A percentile compares a stretch with the other conserved stretches of the same genome.
These are phyloP conservation scores for Diaporthe helianthi DNA, from an alignment of 2,329 filamentous ascomycete species.

Conservation along the genomic window DNA sequence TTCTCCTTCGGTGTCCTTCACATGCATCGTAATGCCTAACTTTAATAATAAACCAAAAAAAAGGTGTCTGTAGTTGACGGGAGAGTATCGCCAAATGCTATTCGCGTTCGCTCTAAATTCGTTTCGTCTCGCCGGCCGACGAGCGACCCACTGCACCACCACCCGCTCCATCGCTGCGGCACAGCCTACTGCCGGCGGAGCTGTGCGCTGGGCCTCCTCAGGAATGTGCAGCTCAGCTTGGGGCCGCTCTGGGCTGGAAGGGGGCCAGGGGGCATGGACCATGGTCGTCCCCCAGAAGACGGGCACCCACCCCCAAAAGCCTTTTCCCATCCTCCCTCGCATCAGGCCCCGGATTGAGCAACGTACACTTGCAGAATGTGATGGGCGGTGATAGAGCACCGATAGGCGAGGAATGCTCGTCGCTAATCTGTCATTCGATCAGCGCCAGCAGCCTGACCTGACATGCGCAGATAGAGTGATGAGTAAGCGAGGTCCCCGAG, in stretches of 20 bases:
- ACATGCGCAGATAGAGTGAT: slow-evolving; percentile 17
- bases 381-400: not conserved
- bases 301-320: not conserved
- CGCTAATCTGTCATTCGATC: not conserved
- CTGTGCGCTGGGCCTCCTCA: slow-evolving; percentile 12
- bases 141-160: no score
- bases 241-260: not conserved
- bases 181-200: slow-evolving; percentile 27
- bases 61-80: not conserved
- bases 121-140: not conserved
- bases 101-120: not conserved
- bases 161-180: not conserved
- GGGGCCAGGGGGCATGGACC: no score
- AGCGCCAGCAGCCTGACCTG: not conserved
- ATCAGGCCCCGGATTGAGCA: not conserved
- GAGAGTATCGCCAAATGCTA: not conserved
- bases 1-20: not conserved
- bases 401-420: not conserved
- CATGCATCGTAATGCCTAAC: slow-evolving; percentile 6
- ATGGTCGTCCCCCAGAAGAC: no score
- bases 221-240: not conserved
- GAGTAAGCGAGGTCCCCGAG: slow-evolving; percentile 25
- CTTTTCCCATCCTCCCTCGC: not conserved
- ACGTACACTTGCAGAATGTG: not conserved
- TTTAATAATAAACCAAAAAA: not conserved